Base-by-base conservation (phyloP, 2,329 filamentous ascomycete genomes). In the Hypoxylon sp. region DNA sequence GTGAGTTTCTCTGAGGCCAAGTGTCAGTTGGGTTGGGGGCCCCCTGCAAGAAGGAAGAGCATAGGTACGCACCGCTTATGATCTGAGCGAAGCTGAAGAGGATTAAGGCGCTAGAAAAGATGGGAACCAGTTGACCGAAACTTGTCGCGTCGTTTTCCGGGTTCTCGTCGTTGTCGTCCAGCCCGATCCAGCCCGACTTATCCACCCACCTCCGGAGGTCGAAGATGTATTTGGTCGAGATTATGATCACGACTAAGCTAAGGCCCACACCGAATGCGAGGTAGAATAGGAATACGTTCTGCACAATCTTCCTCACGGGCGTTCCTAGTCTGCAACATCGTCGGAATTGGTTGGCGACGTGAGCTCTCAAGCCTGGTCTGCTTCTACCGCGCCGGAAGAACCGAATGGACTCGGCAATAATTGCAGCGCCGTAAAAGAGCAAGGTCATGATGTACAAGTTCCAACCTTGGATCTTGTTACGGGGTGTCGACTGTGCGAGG, bases 71-170 rank as follows among this genome's bases (percentile, higher is more conserved):
- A 74, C 74, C 71, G 32, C 72, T 74, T 26, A 78, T 18, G 20
- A 72, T 71, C 53, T 77, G 75, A 24, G 69, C 26, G 26, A 77
- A 73, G 33, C 71, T 74, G 38, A 78, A 78, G 2, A 78, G 7
- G 20, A 75, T 72, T 63, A 76, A 36, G n/a, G 58, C 66, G 3
- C 69, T 76, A 12, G 75, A 70, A 11, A 75, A 70, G n/a, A 78
- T 76, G 33, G 77, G 77, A 8, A 78, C 75, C 8, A 78, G 70
- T 66, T 79, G 77, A 2, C 77, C 77, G 30, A 79, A 79, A 9
- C 71, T 74, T 11, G 72, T 72, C 0, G 72, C 68, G 46, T 78
- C 76, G 40, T 77, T 72, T 57, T 79, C 77, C 0, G 72, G 69
- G 57, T 73, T 77, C 33, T 48, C 12, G 16, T 64, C 58, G n/a